Percentiles rank a stretch among this genome's conserved stretches.
phyloP scores from a whole-genome alignment of 1,284 basidiomycete genomes.

The Ganoderma lucidum region DNA sequence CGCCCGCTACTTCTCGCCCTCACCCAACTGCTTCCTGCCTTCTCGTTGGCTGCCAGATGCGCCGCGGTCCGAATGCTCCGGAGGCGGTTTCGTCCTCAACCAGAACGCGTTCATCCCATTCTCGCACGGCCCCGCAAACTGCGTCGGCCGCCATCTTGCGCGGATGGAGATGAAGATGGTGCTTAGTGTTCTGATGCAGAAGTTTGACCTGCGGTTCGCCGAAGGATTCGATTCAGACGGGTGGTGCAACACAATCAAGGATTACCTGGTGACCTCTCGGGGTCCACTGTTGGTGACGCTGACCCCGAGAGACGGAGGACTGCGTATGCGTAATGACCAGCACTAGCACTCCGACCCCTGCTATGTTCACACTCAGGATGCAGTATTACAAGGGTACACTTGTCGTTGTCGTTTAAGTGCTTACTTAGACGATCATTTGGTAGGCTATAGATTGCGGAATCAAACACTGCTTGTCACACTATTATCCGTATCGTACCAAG shows the following conservation, averaged over 20 bases:
- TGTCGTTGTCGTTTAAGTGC: too few species aligned
- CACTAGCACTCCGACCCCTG: too few species aligned
- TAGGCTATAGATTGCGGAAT: too few species aligned
- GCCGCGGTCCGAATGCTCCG: too few species aligned
- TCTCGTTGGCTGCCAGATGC: constrained; percentile 36
- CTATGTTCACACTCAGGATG: too few species aligned
- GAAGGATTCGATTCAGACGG: constrained; percentile 17
- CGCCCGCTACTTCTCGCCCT: constrained; percentile 38
- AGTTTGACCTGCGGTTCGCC: constrained; percentile 34
- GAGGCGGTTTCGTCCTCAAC: constrained; percentile 24
- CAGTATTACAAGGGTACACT: too few species aligned
- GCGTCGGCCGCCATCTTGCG: constrained; percentile 42
- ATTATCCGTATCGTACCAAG: too few species aligned
- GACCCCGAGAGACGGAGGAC: neutral
- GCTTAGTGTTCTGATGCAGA: constrained; percentile 33
- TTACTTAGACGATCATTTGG: too few species aligned
- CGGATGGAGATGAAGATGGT: constrained; percentile 29
- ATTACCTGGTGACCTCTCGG: neutral
- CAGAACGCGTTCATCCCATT: constrained; percentile 37
- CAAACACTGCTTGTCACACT: too few species aligned
- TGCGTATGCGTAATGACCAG: too few species aligned
- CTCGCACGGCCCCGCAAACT: constrained; percentile 39
- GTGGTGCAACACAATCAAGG: neutral
- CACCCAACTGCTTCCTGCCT: constrained; percentile 37
- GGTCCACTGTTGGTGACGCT: neutral